phyloP scores from a whole-genome alignment of 495 filamentous ascomycete genomes.

The Hypoxylon lenormandii region DNA sequence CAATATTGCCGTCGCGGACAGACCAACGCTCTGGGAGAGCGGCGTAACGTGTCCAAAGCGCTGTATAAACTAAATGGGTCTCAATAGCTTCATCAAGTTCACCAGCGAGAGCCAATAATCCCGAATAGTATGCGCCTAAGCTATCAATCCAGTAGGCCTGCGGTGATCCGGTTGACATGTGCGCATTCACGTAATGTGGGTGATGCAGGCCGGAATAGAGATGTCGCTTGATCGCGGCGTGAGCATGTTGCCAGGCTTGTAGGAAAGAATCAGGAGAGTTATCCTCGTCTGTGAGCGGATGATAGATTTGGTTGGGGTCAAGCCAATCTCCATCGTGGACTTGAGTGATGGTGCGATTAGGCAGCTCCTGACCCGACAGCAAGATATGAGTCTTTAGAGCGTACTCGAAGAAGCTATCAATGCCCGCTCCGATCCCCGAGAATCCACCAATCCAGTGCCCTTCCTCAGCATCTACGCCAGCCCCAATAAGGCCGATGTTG shows the following conservation, averaged over 20 bases:
- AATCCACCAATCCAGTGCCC: conserved; percentile 89
- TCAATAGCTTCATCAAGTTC: conserved; percentile 90
- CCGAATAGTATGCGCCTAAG: conserved; percentile 92
- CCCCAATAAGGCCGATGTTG: conserved; percentile 85
- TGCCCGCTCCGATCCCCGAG: conserved; percentile 91
- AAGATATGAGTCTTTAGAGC: conserved; percentile 92
- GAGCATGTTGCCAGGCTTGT: conserved; percentile 84
- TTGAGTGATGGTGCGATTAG: conserved; percentile 59
- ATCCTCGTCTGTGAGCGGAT: conserved; percentile 70
- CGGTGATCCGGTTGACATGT: conserved; percentile 81
- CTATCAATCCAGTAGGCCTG: conserved; percentile 95
- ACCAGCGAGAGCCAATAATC: conserved; percentile 85
- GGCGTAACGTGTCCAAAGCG: conserved; percentile 92
- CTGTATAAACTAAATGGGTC: conserved; percentile 87
- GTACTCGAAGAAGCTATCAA: conserved; percentile 98
- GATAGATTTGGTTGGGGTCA: conserved; percentile 68
- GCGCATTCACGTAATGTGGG: conserved; percentile 90
- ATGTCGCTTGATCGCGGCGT: conserved; percentile 86
- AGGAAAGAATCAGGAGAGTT: conserved; percentile 82
- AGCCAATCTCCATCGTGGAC: conserved; percentile 55
- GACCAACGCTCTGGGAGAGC: conserved; percentile 96
- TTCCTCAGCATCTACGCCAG: conserved; percentile 90
- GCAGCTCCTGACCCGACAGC: conserved; percentile 75
- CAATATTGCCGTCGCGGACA: conserved; percentile 82
- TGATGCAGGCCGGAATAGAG: conserved; percentile 78